Evolutionary conservation across 202 grass and related monocot genomes (phyloP).

Genomic region (Elaeis oleifera): DNA sequence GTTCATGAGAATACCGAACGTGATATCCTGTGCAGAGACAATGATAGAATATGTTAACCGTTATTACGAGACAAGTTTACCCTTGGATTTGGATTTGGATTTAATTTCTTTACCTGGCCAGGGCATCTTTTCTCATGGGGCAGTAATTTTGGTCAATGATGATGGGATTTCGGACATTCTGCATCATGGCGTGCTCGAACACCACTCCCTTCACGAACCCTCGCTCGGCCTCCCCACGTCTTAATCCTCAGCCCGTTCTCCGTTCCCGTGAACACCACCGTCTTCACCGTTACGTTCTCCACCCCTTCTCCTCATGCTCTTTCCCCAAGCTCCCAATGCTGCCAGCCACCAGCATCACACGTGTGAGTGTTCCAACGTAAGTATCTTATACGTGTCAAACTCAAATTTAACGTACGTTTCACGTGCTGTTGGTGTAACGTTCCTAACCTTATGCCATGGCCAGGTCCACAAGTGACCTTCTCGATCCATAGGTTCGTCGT

Average conservation of each 20-base stretch:
- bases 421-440: too few species aligned
- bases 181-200: constrained; percentile 50
- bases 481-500: constrained; percentile 80
- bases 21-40: too few species aligned
- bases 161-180: constrained; percentile 62
- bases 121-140: constrained; percentile 34
- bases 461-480: constrained; percentile 69
- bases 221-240: constrained; percentile 55
- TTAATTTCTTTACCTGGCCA: constrained; percentile 21
- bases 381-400: too few species aligned
- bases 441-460: constrained; percentile 78
- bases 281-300: constrained; percentile 85
- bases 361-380: too few species aligned
- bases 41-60: too few species aligned
- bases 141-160: constrained; percentile 96
- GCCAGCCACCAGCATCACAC: too few species aligned
- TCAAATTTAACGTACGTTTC: too few species aligned
- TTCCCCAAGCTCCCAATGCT: constrained; percentile 89
- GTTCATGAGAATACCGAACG: too few species aligned
- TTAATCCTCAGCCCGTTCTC: constrained; percentile 76
- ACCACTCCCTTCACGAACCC: constrained; percentile 39
- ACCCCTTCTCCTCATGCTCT: constrained; percentile 50
- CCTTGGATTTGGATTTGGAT: too few species aligned
- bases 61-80: too few species aligned
- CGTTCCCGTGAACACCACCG: constrained; percentile 58